These are phyloP conservation scores for Cyberlindnera galapagoensis DNA, from an alignment of 805 yeast species.

Conservation along the genomic window DNA sequence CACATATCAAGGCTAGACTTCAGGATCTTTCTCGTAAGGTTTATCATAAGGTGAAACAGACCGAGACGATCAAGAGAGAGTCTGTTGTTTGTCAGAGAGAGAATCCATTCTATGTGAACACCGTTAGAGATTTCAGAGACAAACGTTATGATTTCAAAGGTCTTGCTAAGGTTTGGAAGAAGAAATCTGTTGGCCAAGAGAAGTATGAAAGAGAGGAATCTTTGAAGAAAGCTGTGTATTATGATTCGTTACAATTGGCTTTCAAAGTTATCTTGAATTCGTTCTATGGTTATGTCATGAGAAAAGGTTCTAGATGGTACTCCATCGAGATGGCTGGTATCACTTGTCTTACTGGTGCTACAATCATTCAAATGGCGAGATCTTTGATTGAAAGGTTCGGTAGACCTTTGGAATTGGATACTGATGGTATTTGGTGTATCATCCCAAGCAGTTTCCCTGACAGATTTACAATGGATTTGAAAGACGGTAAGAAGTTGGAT, in stretches of 20 bases:
- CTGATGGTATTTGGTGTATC: constrained; percentile 99
- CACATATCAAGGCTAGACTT: constrained; percentile 65
- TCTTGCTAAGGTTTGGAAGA: constrained; percentile 90
- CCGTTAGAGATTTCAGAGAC: constrained; percentile 91
- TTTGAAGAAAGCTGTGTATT: constrained; percentile 84
- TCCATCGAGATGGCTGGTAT: constrained; percentile 99
- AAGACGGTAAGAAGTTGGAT: constrained; percentile 69
- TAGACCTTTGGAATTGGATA: constrained; percentile 91
- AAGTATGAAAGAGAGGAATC: constrained; percentile 78
- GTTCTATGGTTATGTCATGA: constrained; percentile 97
- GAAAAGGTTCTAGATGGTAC: constrained; percentile 98
- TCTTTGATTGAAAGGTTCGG: constrained; percentile 87
- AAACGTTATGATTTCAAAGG: constrained; percentile 95
- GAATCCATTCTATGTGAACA: constrained; percentile 92
- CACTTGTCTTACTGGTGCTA: constrained; percentile 96
- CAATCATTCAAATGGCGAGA: constrained; percentile 96
- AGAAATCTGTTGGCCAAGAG: constrained; percentile 53
- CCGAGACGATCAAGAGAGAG: constrained; percentile 82
- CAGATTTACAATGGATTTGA: constrained; percentile 61
- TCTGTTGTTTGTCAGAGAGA: constrained; percentile 96
- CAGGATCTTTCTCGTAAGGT: constrained; percentile 82
- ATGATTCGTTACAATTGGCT: constrained; percentile 93
- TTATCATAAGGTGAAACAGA: constrained; percentile 71
- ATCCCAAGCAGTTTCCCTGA: constrained; percentile 92
- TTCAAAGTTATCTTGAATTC: constrained; percentile 96